Evolutionary conservation across 257 asterid species (phyloP), one percentile per base, ranked within the genome.

Genomic region (Fraxinus cuspidata): DNA sequence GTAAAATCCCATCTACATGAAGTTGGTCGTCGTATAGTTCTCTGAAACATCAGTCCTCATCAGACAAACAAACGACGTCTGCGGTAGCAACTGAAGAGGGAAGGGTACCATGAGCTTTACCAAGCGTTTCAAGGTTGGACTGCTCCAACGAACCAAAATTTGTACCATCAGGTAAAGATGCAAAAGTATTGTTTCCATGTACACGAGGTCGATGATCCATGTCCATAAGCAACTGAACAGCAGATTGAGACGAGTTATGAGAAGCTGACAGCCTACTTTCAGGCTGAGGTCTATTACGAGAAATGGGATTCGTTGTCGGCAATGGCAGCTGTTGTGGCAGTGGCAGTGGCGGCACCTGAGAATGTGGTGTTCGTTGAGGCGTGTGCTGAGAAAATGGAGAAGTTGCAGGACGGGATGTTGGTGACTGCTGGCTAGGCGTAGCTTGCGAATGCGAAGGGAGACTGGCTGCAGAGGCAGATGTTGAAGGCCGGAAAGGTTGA

Each of bases 1-100:
- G n/a, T 16, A 47, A 47, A 47, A 40, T 40, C 4, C 63, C 63
- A 53, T 18, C 25, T 19, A 19, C 63, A 53, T 53, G 23, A 7
- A 7, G 28, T 58, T 58, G 13, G 29, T 35, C 18, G 53, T 70
- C 21, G 51, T 35, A 70, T 10, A 11, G 31, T 9, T 38, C 75
- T 69, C 38, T 27, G 34, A 38, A 73, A 72, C 12, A 42, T 83
- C 83, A 89, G 28, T 90, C 90, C 3, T 89, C 97, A 68, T 92
- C 97, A 16, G 97, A 92, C 68, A 90, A 83, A 83, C 89, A 89
- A 77, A 92, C 94, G 16, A 90, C 90, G 75, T 83, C 82, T 10
- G 82, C 34, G 25, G 81, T 69, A 38, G 51, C 63, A 31, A 80
- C 82, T 47, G 81, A 64, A 49, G 86, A 70, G 51, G 79, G 56